Evolutionary conservation across 2,329 filamentous ascomycete genomes (phyloP), one percentile per base, ranked within the genome.

Genomic region (Colletotrichum costaricense): DNA sequence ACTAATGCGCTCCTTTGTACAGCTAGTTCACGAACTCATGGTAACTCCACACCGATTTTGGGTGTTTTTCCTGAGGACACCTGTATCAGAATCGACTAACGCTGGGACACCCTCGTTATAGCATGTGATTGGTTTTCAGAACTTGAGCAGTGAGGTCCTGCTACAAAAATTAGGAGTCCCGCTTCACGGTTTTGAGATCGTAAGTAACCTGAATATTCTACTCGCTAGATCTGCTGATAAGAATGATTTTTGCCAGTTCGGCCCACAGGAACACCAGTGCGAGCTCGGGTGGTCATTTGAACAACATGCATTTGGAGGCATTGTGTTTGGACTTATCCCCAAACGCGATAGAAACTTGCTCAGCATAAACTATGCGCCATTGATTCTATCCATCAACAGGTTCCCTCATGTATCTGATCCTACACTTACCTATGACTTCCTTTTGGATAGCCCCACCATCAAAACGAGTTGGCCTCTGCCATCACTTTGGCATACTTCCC

Each of bases 271-370:
- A 9, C 26, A 54, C 4, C 60, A 63, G 9, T 28, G 12, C 5
- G 60, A 63, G 8, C 60, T 63, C 14, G 60, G 60, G 8, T 49
- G 52, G 8, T 63, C 60, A 5, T 63, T 46, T 28, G 60, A 63
- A 22, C 22, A 22, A 3, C n/a, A n/a, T 6, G 52, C 60, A 14
- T 35, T 54, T 5, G 60, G 60, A 5, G 60, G 60, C 14, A 54
- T 7, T 12, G 9, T 63, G 4, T 19, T 14, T 33, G 16, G 19
- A 24, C n/a, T 35, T 49, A 9, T 22, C n/a, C 46, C 12, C 42
- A 54, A 35, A 12, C 11, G n/a, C 12, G n/a, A 28, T 7, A 26
- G 52, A 49, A 30, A 54, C 46, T 54, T 54, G 8, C 46, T 54
- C 14, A 63, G 46, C 2, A 54, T 26, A 7, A 63, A 28, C 4